Base-by-base conservation (phyloP, 2,329 filamentous ascomycete species). In the Scortechinia acanthostroma region DNA sequence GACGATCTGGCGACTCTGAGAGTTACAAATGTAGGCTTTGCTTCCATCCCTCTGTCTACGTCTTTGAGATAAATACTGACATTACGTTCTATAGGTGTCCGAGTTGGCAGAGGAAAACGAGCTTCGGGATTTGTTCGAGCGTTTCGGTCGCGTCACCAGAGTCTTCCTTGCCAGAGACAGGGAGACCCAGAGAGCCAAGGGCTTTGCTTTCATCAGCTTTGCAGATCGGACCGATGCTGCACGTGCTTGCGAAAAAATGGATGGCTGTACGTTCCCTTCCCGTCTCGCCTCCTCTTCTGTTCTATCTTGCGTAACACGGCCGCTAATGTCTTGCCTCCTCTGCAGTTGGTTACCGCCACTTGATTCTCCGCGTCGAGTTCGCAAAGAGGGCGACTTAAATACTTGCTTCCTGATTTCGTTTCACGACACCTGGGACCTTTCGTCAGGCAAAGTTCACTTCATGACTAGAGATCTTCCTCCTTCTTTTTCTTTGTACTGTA, bases 121-220 rank as follows among this genome's bases (percentile, higher is more conserved):
- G 68, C 77, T 98, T 54, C 88, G 93, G 63, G 90, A 95, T 65
- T 91, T 98, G 82, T 98, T 98, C 74, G 91, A 95, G 73, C 83
- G 93, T 55, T 96, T 93, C 65, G 93, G 93, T 60, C 88, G 91
- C 55, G 93, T 98, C 61, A 97, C 91, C 47, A 83, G 93, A 66
- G 93, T 98, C 43, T 98, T 98, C 77, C 70, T 98, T 59, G 93
- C 93, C 58, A 97, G 96, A 77, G 93, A 98, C 72, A 77, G 93
- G 63, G 93, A 98, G 58, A 98, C 93, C 33, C 88, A 90, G 49
- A 74, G 91, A 64, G 93, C 93, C 56, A 98, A 98, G 81, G 93
- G 93, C 51, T 98, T 98, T 65, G 94, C 94, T 21, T 98, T 98
- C 66, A 95, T 98, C 75, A 95, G 88, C 67, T 98, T 93, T 62